Conservation (phyloP, 2,329 filamentous ascomycete genomes). For the Colletotrichum sp. region DNA sequence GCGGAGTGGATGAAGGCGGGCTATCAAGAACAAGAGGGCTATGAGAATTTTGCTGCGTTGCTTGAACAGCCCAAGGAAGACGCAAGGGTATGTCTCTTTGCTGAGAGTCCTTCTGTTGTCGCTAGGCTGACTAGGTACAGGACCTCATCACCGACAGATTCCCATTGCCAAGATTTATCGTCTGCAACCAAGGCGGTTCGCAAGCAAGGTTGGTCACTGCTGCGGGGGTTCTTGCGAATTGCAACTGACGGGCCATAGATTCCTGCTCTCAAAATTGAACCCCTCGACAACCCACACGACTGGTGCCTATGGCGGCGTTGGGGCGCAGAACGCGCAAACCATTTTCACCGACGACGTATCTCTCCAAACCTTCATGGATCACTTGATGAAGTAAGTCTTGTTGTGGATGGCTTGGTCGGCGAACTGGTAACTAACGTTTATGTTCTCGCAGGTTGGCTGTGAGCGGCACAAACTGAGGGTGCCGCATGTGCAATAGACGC, state of each 20-base stretch:
- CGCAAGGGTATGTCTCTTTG: slow-evolving; percentile 71
- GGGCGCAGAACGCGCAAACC: slow-evolving; percentile 87
- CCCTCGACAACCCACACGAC: slow-evolving; percentile 96
- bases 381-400: slow-evolving; percentile 89
- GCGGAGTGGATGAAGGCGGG: slow-evolving; percentile 98
- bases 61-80: slow-evolving; percentile 96
- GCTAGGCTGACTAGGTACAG: slow-evolving; percentile 46
- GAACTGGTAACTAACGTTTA: slow-evolving; percentile 9
- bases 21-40: slow-evolving; percentile 97
- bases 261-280: slow-evolving; percentile 95
- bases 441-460: slow-evolving; percentile 56
- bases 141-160: slow-evolving; percentile 97
- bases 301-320: slow-evolving; percentile 87
- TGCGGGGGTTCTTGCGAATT: neutral
- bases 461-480: slow-evolving; percentile 65
- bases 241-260: slow-evolving; percentile 56
- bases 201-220: slow-evolving; percentile 62
- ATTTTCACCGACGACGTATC: slow-evolving; percentile 99
- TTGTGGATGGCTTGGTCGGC: neutral
- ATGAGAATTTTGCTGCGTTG: slow-evolving; percentile 90
- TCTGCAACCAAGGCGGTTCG: slow-evolving; percentile 97
- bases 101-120: neutral
- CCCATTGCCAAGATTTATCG: slow-evolving; percentile 97
- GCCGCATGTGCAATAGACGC: neutral
- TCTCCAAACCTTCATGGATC: slow-evolving; percentile 98